Base-by-base conservation (phyloP, 306 rosid species). In the Phaseolus lunatus region DNA sequence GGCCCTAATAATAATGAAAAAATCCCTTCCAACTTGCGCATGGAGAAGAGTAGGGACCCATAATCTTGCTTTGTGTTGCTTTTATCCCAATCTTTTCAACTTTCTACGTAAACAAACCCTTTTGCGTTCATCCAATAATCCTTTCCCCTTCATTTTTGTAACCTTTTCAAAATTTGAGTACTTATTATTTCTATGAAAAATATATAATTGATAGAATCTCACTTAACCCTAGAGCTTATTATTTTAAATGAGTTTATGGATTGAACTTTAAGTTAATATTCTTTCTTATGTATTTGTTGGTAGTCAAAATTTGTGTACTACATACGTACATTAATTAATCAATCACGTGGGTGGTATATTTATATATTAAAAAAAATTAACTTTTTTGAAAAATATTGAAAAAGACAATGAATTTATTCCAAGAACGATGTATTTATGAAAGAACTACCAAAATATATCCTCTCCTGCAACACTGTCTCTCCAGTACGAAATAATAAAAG, bases 31-130 rank as follows among this genome's bases (percentile, higher is more conserved):
- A 48, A 63, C 13, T 35, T 24, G 65, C 48, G 26, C 59, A 5
- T 39, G 67, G 56, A 72, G 4, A 63, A 19, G 53, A 47, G 7
- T 53, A 43, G 16, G 70, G 81, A 18, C 75, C 81, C 81, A 77
- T 54, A n/a, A 29, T 62, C 63, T 35, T 62, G 26, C n/a, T 18
- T 19, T 20, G 52, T 23, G 71, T 62, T 62, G 72, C 72, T 47
- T 20, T 62, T 1, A 61, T 37, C 29, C 37, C 78, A 39, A 8
- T 80, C 50, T 72, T 64, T 80, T 50, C 26, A 56, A 50, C 61
- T 33, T 59, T 62, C 78, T 19, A 48, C 39, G 62, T 50, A 70
- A 41, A 39, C 12, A 9, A 19, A 18, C 39, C 19, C 15, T 48
- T 69, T 57, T 27, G 19, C 13, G 31, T 53, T 23, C 12, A 69